phyloP scores from a whole-genome alignment of 306 rosid genomes.

The Prunus salicina region DNA sequence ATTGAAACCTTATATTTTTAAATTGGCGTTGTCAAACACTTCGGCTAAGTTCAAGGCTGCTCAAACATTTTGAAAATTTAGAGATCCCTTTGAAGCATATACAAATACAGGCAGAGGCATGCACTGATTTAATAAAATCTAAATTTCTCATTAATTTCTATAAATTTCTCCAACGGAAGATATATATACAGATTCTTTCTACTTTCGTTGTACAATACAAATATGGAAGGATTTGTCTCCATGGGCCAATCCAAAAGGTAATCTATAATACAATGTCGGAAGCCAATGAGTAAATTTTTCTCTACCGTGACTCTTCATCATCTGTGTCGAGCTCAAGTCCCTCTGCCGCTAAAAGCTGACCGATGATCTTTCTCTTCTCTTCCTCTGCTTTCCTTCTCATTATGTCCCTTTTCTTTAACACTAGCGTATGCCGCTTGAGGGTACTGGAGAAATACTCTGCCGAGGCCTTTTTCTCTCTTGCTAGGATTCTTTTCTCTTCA shows the following conservation, averaged over 20 bases:
- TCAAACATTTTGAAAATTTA: background rate
- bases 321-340: slow-evolving; percentile 94
- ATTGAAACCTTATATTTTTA: too few relatives aligned
- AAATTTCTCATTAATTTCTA: slow-evolving; percentile 18
- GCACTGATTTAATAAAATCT: background rate
- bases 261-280: slow-evolving; percentile 22
- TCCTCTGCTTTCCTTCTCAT: slow-evolving; percentile 80
- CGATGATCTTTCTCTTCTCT: slow-evolving; percentile 57
- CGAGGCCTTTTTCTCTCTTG: slow-evolving; percentile 84
- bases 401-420: slow-evolving; percentile 80
- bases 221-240: background rate
- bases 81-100: background rate
- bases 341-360: slow-evolving; percentile 78
- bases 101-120: background rate
- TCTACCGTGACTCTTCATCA: slow-evolving; percentile 48
- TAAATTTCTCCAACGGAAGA: slow-evolving; percentile 11
- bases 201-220: slow-evolving; percentile 11
- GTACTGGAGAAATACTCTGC: slow-evolving; percentile 68
- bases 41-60: background rate
- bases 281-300: slow-evolving; percentile 15
- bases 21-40: too few relatives aligned
- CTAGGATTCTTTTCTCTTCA: slow-evolving; percentile 74
- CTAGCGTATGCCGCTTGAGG: slow-evolving; percentile 73
- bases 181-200: slow-evolving; percentile 39
- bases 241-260: slow-evolving; percentile 14